These are phyloP conservation scores for Russula compacta DNA, from an alignment of 768 basidiomycete genomes.

Conservation along the genomic window DNA sequence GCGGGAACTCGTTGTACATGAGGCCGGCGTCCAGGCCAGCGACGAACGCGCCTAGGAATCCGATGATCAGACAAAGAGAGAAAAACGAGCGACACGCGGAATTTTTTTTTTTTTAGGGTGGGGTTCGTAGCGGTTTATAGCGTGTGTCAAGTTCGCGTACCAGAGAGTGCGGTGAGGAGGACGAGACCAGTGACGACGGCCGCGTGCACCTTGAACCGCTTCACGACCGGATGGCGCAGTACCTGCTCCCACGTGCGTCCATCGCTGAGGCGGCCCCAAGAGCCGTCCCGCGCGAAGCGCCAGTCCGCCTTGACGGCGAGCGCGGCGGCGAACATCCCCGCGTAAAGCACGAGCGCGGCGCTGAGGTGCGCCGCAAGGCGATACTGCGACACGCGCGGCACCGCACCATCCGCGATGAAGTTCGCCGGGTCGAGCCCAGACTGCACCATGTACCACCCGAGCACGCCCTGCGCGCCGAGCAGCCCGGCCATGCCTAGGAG, in stretches of 20 bases:
- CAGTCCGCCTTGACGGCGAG: conserved; percentile 71
- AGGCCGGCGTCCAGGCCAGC: conserved; percentile 96
- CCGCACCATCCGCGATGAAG: conserved; percentile 70
- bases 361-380: conserved; percentile 90
- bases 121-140: too few relatives aligned
- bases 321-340: conserved; percentile 82
- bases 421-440: conserved; percentile 84
- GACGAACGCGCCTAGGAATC: conserved; percentile 82
- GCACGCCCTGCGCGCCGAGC: conserved; percentile 82
- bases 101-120: too few relatives aligned
- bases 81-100: too few relatives aligned
- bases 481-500: conserved; percentile 67
- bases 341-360: conserved; percentile 85
- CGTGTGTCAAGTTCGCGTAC: conserved; percentile 36
- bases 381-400: conserved; percentile 95
- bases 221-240: conserved; percentile 48
- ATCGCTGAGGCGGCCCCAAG: conserved; percentile 48
- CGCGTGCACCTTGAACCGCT: conserved; percentile 48
- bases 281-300: conserved; percentile 50
- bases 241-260: conserved; percentile 35
- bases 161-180: conserved; percentile 86
- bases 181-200: conserved; percentile 68
- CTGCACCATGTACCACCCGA: conserved; percentile 99
- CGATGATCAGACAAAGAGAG: too few relatives aligned
- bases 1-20: conserved; percentile 96